Evolutionary conservation across 495 filamentous ascomycete species (phyloP), one percentile per base, ranked within the genome.

Genomic region (Jackrogersella multiformis): DNA sequence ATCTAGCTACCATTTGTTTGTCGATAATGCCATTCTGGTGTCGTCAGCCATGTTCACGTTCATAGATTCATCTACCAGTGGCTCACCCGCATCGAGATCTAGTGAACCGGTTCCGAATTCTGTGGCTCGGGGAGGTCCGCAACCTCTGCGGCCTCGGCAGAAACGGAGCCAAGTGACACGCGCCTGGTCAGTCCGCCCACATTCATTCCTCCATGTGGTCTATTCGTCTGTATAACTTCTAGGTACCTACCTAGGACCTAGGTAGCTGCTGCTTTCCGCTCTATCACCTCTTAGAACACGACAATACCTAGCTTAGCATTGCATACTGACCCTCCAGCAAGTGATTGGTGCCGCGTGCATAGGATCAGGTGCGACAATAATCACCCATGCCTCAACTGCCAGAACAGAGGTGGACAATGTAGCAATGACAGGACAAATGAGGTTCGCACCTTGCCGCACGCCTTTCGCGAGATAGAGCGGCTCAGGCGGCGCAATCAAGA

Each of bases 321-420:
- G 16, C 2, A 8, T 46, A 15, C 42, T 59, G 34, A 59, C 13
- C 66, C 73, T 8, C 65, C 75, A 9, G 77, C 79, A 0, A 84
- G 81, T 65, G 80, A 82, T 64, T 80, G 79, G 76, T 84, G 82
- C 53, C 79, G 81, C 5, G 56, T 77, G 1, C 76, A 82, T 49
- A 73, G 81, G 6, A 77, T 80, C 65, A 83, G 80, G 56, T 84
- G 81, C 56, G 80, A 85, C 64, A 76, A 74, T 39, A 64, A 70
- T 23, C 61, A 73, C 26, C 82, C 80, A 6, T 85, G 83, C 60
- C 61, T 54, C 6, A 83, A 84, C 60, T 84, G 82, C 56, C 65
- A 75, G 38, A 75, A 20, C 18, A 73, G 76, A 71, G 80, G 81
- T 6, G 74, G 63, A n/a, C 63, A 73, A 15, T 82, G 77, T 66